These are phyloP conservation scores for Pouteria campechiana DNA, from an alignment of 179 eudicot species.

Conservation along the genomic window DNA sequence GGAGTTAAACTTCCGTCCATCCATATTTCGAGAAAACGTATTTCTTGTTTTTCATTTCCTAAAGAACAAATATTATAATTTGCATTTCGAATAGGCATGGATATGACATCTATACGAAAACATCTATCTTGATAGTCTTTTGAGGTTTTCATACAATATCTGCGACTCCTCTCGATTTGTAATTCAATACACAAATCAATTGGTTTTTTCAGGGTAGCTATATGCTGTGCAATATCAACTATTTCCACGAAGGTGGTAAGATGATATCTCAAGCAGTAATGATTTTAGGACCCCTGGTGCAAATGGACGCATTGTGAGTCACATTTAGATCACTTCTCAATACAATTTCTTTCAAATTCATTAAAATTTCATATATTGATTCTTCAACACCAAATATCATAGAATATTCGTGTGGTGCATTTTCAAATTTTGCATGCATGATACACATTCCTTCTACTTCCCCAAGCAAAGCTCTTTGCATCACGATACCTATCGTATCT, in stretches of 20 bases:
- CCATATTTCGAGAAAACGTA: conserved; percentile 1
- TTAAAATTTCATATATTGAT: conserved; percentile 2
- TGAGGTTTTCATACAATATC: not conserved
- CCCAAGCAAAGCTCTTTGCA: conserved; percentile 8
- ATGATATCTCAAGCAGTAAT: too few species aligned
- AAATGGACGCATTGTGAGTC: too few species aligned
- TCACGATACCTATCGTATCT: not conserved
- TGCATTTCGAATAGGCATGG: not conserved
- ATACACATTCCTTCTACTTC: conserved; percentile 6
- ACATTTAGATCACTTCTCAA: not conserved
- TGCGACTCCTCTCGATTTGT: not conserved
- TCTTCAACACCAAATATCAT: conserved; percentile 1
- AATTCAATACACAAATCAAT: conserved; percentile 1
- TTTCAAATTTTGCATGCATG: not conserved
- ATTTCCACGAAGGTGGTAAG: too few species aligned
- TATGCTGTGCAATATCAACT: too few species aligned
- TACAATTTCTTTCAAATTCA: conserved; percentile 1
- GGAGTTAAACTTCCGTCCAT: not conserved
- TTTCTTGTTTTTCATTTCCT: not conserved
- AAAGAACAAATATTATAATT: not conserved
- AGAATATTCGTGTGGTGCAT: not conserved
- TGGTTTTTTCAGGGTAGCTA: not conserved
- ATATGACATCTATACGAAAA: not conserved
- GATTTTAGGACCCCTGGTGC: too few species aligned
- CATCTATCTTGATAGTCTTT: not conserved